Percentiles rank a stretch among this genome's conserved stretches.
Evolutionary conservation across 352 stramenopile genomes (phyloP).

Genomic region (Pythium guiyangense): DNA sequence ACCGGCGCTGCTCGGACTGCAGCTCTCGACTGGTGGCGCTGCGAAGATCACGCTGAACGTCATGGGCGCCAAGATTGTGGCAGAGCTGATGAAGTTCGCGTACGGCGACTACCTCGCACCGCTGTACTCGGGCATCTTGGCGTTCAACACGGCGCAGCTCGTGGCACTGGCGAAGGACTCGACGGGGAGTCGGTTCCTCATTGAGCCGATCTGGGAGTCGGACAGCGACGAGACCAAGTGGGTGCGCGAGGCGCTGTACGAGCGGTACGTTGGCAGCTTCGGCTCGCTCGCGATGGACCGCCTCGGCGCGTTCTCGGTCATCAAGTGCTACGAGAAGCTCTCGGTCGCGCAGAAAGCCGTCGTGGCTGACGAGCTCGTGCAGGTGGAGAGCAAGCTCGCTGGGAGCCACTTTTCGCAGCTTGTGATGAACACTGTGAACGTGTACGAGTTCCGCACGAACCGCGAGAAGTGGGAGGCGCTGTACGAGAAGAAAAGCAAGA

Average conservation of each 20-base stretch:
- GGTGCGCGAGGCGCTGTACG: conserved; percentile 60
- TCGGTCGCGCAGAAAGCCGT: conserved; percentile 51
- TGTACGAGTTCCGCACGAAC: conserved; percentile 80
- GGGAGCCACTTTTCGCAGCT: conserved; percentile 81
- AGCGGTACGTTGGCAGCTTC: conserved; percentile 69
- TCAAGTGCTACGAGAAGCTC: conserved; percentile 78
- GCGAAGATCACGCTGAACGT: conserved; percentile 74
- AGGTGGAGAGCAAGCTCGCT: conserved; percentile 63
- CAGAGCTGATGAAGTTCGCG: conserved; percentile 64
- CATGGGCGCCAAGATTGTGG: conserved; percentile 70
- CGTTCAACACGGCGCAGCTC: conserved; percentile 62
- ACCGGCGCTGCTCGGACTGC: conserved; percentile 53
- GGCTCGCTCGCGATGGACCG: conserved; percentile 65
- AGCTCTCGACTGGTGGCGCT: conserved; percentile 50
- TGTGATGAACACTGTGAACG: conserved; percentile 73
- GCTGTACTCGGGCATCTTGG: conserved; percentile 60
- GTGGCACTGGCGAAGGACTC: conserved; percentile 74
- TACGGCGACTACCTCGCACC: conserved; percentile 37
- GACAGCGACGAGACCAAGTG: conserved; percentile 47
- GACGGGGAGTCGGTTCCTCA: conserved; percentile 66
- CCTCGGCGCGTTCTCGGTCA: conserved; percentile 73
- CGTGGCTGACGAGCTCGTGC: conserved; percentile 66
- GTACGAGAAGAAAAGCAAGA: conserved; percentile 80
- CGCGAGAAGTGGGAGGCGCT: conserved; percentile 70
- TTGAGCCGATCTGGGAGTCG: conserved; percentile 79